Evolutionary conservation across 768 basidiomycete species (phyloP).

Genomic region (Amanita brunnescens): DNA sequence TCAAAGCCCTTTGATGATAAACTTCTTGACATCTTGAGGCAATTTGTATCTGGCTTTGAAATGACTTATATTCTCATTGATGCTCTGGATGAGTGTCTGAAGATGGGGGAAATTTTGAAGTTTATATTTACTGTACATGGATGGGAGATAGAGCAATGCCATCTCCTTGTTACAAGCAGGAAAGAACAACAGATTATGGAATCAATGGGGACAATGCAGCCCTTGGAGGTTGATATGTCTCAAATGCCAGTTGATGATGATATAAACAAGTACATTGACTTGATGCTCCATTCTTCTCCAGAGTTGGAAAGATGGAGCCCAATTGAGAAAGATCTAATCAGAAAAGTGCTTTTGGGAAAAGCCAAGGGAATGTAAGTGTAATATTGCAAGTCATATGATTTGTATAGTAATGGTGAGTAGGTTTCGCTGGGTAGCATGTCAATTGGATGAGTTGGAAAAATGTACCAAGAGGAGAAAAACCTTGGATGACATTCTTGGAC

Average conservation of each 20-base stretch:
- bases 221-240: neutral
- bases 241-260: neutral
- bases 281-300: neutral
- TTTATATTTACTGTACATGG: neutral
- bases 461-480: neutral
- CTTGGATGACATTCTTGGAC: neutral
- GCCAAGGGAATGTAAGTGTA: neutral
- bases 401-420: neutral
- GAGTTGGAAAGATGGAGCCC: neutral
- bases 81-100: neutral
- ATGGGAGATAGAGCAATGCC: neutral
- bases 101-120: neutral
- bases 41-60: too few species aligned
- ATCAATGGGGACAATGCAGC: neutral
- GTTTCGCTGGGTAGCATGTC: neutral
- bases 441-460: neutral
- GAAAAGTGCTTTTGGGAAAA: neutral
- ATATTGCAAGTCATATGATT: too few species aligned
- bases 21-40: neutral
- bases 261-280: neutral
- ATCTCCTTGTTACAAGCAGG: neutral
- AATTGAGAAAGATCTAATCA: neutral
- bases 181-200: too few species aligned
- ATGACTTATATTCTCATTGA: neutral
- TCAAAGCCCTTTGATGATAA: neutral